Evolutionary conservation across 805 yeast genomes (phyloP), one percentile per base, ranked within the genome.

Genomic region (Clavispora carvajalis): DNA sequence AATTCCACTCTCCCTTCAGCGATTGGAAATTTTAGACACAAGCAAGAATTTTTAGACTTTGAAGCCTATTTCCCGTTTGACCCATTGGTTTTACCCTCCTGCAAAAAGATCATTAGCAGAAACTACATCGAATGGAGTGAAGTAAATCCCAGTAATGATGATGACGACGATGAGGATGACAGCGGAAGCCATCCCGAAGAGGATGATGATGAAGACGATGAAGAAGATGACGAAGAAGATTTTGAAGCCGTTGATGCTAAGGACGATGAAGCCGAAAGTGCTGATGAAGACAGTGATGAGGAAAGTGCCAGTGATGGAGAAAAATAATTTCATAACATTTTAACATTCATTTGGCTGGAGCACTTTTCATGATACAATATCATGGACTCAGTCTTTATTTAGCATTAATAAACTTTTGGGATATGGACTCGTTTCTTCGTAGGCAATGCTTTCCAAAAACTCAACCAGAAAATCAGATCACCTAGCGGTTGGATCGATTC

Each of bases 1-100:
- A 66, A 60, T 42, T 65, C 67, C 2, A 45, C 52, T 26, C 46
- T 52, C 36, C 67, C 65, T 12, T 59, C 63, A 25, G 53, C 63
- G 16, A 55, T 54, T 23, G 57, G 65, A 51, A 71, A 73, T 39
- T 69, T 77, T 49, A 72, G 73, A 22, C 77, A 79, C 40, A 81
- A 81, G 54, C 90, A 85, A 56, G 96, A 89, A 55, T 88, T 86
- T 55, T 74, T 85, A 49, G 95, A 88, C 54, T 69, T 91, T 38
- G 96, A 90, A 59, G 89, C 93, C n/a, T 91, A 88, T 59, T 91
- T 91, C 63, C 99, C 99, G 10, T 91, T 86, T 59, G 98, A 91
- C 67, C 99, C 99, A 1, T 63, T 93, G 46, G 77, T 85, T 37
- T 72, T 91, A 47, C 83, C 81, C 34, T 63, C 63, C 9, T 76